Evolutionary conservation across 345 rosid species (phyloP), one percentile per base, ranked within the genome.

Genomic region (Cardamine chenopodiifolia): DNA sequence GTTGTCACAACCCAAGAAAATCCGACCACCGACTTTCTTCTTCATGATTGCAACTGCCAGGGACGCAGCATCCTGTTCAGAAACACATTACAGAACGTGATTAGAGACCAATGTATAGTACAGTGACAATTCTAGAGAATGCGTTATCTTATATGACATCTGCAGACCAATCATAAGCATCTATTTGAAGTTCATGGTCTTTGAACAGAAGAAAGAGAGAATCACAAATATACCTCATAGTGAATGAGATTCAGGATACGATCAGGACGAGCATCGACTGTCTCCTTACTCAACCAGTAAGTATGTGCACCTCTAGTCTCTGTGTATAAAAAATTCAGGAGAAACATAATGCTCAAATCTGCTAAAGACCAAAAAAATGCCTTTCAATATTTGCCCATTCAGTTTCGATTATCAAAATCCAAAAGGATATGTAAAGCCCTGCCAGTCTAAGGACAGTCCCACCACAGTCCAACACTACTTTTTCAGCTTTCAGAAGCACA

Each of bases 401-500:
- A 25, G 57, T 29, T 26, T 70, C 68, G 40, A 1, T 39, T 53
- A 63, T 14, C 23, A 53, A 62, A 23, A 75, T 62, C 50, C 54
- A 44, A 55, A 85, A 95, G 99, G 99, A 95, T 95, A 95, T 95
- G 78, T 95, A 92, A 54, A 95, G 97, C 76, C 97, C 97, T 62
- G 96, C 97, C 78, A 95, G 78, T 88, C 97, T 79, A 78, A 92
- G 78, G 57, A 89, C 92, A 73, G 83, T 88, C 34, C 99, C 99
- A 17, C 86, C 93, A 59, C 78, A 75, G 53, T 92, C 96, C 73
- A 88, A 62, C 68, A 88, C 92, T 40, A 85, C 87, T 52, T 85
- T 69, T 81, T 95, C 99, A 25, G 97, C 96, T 70, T 80, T 89
- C 66, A 95, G 72, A 80, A 95, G 96, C 59, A 86, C 84, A 65